These are phyloP conservation scores for Fusarium sp. DNA, from an alignment of 2,329 filamentous ascomycete genomes.

Conservation along the genomic window DNA sequence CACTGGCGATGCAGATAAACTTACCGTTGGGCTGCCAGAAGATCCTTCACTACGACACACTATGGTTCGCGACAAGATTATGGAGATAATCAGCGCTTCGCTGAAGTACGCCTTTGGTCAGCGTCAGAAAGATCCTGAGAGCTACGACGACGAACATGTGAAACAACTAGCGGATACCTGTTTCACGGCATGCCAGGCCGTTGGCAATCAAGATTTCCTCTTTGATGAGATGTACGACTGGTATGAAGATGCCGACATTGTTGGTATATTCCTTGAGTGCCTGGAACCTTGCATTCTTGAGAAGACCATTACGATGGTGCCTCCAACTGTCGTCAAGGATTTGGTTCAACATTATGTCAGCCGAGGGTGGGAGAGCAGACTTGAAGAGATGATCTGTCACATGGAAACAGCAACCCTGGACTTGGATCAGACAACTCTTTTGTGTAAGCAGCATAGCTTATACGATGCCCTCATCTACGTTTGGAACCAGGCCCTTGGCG, in stretches of 20 bases:
- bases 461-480: constrained; percentile 98
- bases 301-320: constrained; percentile 78
- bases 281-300: constrained; percentile 91
- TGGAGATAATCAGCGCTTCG: constrained; percentile 94
- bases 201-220: constrained; percentile 84
- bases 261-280: constrained; percentile 85
- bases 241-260: constrained; percentile 82
- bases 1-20: constrained; percentile 88
- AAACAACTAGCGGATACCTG: constrained; percentile 85
- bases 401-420: constrained; percentile 93
- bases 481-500: constrained; percentile 90
- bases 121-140: constrained; percentile 63
- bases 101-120: constrained; percentile 88
- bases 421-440: constrained; percentile 88
- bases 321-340: constrained; percentile 86
- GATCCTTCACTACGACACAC: constrained; percentile 80
- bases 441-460: constrained; percentile 91
- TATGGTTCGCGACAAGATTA: constrained; percentile 87
- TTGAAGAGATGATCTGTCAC: constrained; percentile 95
- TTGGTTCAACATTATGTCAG: constrained; percentile 85
- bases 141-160: constrained; percentile 70
- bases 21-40: constrained; percentile 93
- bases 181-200: constrained; percentile 83
- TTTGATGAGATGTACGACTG: constrained; percentile 93
- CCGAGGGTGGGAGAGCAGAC: constrained; percentile 78